Base-by-base conservation (phyloP, 2,329 filamentous ascomycete species). In the Septoria linicola region DNA sequence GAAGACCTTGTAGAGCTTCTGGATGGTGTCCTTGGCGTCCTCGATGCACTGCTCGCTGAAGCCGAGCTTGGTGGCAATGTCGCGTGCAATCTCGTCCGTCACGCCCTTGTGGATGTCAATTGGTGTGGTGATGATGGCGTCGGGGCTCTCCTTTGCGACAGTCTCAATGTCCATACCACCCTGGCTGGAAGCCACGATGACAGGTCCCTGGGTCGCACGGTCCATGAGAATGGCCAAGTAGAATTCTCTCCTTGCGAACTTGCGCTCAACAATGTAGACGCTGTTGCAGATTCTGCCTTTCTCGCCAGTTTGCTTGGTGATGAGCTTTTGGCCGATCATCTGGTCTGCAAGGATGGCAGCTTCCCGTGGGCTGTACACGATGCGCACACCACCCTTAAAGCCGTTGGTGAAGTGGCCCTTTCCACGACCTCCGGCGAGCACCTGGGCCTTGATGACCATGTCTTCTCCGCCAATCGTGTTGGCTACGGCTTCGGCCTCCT, bases 271-370 rank as follows among this genome's bases (percentile, higher is more conserved):
- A 72, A 99, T 97, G 80, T 95, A 97, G 71, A 99, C 93, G 59
- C 91, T 83, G 76, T 88, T 97, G 83, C 93, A 99, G 72, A 95
- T 83, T 73, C 93, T 89, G 70, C 93, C 93, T 65, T 76, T 82
- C 65, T 92, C 89, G 72, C 93, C 93, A 53, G 93, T 99, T 81
- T 99, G 93, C 84, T 99, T 99, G 74, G 93, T 99, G 76, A 99
- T 83, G 75, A 99, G 89, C 78, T 96, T 96, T 80, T 99, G 92
- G 70, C 93, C 93, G 75, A 99, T 97, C 93, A 99, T 99, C 80
- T 99, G 91, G 65, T 92, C 83, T 65, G 93, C 92, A 72, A 99
- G 96, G 84, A 97, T 96, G 80, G 89, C 88, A 70, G 93, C 93
- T 80, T 85, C 82, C 66, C 90, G 91, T 54, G 93, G 89, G 55